Percentiles rank a stretch among this genome's conserved stretches.
phyloP scores from a whole-genome alignment of 352 stramenopile species.

The Pythium apleroticum region DNA sequence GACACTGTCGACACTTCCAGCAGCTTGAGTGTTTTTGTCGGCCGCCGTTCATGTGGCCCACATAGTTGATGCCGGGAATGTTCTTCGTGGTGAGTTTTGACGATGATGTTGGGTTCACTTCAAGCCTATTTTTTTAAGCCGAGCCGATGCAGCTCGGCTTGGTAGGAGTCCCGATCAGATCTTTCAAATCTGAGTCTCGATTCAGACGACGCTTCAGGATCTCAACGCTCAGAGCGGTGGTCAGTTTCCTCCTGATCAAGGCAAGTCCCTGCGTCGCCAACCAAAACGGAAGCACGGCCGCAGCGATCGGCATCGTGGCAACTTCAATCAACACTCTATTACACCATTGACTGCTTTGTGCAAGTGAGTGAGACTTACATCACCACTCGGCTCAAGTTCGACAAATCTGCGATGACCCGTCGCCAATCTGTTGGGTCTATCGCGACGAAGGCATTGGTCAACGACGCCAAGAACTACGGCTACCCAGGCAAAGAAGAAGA shows the following conservation, averaged over 20 bases:
- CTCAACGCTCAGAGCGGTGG: no score
- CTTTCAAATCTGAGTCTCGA: neutral
- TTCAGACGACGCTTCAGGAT: no score
- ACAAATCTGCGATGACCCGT: neutral
- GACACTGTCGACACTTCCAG: no score
- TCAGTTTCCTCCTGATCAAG: neutral
- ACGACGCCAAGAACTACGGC: neutral
- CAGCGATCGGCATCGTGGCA: no score
- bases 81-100: neutral
- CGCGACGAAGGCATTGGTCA: neutral
- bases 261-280: no score
- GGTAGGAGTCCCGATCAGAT: no score
- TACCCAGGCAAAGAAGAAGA: conserved; percentile 5
- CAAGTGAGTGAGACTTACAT: no score
- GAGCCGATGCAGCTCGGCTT: neutral
- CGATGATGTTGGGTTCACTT: neutral
- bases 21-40: no score
- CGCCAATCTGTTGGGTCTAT: neutral
- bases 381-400: no score
- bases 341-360: no score
- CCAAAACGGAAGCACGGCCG: no score
- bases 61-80: neutral
- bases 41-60: neutral
- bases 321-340: no score
- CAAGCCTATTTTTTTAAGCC: neutral